Base-by-base conservation (phyloP, 176 grass and related monocot genomes). In the Lolium multiflorum region DNA sequence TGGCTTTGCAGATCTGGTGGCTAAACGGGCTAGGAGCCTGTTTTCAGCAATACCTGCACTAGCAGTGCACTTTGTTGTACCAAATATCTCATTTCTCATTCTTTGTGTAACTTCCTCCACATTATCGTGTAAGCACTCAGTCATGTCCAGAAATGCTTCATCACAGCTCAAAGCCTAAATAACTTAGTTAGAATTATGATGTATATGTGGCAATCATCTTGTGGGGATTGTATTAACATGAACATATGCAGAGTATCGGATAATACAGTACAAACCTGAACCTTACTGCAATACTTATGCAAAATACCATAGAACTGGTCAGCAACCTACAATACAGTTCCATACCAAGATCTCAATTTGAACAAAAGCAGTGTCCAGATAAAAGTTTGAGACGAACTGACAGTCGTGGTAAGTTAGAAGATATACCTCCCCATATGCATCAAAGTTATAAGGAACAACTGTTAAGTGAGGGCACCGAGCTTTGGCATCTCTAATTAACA, bases 111-210 rank as follows among this genome's bases (percentile, higher is more conserved):
- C 86, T 84, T 89, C 89, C 74, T 94, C 88, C 7, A 64, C 88
- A 86, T 93, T 70, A 88, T 93, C 87, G 67, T 80, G 47, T 67
- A 48, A 82, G 86, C 83, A 87, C 61, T 88, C 86, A 87, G 86
- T 92, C 86, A 98, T 90, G 83, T 95, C 96, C 59, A 95, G 82
- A 89, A 95, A 98, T 67, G 93, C 96, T 91, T 98, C 96, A 91
- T 98, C 96, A 78, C 96, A 98, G 82, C 96, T 98, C 79, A 98
- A 82, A 77, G 93, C 96, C 95, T 98, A 87, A 84, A 89, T 61
- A 77, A 86, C 26, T 78, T 65, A 81, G 79, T 90, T 82, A 92
- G 78, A 59, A 9, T 11, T 81, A 9, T 77, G 12, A 25, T 72
- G 51, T n/a, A 63, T 14, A 62, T 63, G 48, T 73, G 47, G 63